These are phyloP conservation scores for Mrakia hoshinonis DNA, from an alignment of 768 basidiomycete genomes.

Conservation along the genomic window DNA sequence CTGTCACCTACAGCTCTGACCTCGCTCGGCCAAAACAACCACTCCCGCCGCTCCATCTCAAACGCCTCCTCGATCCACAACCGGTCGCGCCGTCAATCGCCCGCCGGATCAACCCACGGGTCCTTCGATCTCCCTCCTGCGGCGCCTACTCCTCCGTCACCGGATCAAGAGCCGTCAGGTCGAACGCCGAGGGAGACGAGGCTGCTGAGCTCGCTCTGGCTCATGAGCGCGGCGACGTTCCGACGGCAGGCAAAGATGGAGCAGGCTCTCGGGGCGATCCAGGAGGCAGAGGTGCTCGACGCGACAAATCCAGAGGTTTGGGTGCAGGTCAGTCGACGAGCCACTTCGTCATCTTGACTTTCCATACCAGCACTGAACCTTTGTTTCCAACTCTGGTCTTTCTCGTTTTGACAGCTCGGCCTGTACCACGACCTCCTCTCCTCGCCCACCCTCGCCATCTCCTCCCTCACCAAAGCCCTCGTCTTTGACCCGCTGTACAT, in stretches of 20 bases:
- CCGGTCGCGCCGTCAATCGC: conserved; percentile 43
- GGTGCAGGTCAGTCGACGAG: conserved; percentile 64
- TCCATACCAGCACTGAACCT: background rate
- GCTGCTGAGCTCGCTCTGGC: conserved; percentile 77
- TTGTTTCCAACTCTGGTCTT: too few relatives aligned
- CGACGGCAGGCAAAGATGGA: conserved; percentile 79
- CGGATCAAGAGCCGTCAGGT: conserved; percentile 41
- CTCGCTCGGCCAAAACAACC: background rate
- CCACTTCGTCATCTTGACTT: background rate
- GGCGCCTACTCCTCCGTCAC: conserved; percentile 42
- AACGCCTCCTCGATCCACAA: conserved; percentile 76
- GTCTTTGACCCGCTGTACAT: conserved; percentile 74
- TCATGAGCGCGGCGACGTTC: conserved; percentile 90
- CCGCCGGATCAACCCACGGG: background rate
- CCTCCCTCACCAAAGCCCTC: conserved; percentile 78
- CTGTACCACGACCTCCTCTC: conserved; percentile 59
- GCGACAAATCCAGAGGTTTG: conserved; percentile 81
- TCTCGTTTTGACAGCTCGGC: conserved; percentile 50
- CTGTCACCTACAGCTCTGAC: background rate
- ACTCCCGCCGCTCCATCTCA: conserved; percentile 28
- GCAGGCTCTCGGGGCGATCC: conserved; percentile 79
- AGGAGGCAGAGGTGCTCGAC: conserved; percentile 86
- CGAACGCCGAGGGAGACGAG: conserved; percentile 51
- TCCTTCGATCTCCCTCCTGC: conserved; percentile 32
- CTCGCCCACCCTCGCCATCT: conserved; percentile 52